Percentiles rank a stretch among this genome's conserved stretches.
Evolutionary conservation across 148 eudicot genomes (phyloP).

Genomic region (Rhododendron simsii): DNA sequence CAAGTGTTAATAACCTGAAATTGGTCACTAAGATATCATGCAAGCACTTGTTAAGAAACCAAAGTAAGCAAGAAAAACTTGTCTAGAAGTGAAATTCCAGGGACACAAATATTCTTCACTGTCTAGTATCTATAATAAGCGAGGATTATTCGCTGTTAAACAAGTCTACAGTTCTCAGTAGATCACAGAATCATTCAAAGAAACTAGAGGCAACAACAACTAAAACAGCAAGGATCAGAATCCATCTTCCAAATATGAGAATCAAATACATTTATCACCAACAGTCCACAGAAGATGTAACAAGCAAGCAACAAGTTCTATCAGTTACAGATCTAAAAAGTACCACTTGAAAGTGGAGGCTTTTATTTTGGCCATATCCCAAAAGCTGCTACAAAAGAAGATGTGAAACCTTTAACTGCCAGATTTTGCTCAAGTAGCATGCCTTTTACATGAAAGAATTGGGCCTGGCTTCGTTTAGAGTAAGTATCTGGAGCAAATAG

Average conservation of each 20-base stretch:
- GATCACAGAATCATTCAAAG: neutral
- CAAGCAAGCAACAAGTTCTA: constrained; percentile 6
- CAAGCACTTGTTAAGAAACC: neutral
- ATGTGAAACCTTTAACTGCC: neutral
- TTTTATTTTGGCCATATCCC: neutral
- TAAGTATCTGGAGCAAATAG: neutral
- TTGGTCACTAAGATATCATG: constrained; percentile 8
- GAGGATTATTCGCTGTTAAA: neutral
- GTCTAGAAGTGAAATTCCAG: neutral
- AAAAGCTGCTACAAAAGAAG: neutral
- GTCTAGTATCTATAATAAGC: neutral
- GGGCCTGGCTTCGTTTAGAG: neutral
- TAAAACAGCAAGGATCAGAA: neutral
- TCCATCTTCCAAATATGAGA: neutral
- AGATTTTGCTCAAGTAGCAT: neutral
- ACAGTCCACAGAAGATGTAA: neutral
- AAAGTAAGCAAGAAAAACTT: neutral
- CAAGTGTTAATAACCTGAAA: constrained; percentile 78
- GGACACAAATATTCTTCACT: neutral
- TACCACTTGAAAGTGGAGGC: neutral
- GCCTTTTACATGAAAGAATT: neutral
- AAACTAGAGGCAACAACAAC: neutral
- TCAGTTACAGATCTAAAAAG: neutral
- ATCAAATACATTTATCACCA: neutral
- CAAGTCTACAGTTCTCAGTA: neutral